Evolutionary conservation across 495 filamentous ascomycete species (phyloP).

Genomic region (Umbilicaria muhlenbergii): DNA sequence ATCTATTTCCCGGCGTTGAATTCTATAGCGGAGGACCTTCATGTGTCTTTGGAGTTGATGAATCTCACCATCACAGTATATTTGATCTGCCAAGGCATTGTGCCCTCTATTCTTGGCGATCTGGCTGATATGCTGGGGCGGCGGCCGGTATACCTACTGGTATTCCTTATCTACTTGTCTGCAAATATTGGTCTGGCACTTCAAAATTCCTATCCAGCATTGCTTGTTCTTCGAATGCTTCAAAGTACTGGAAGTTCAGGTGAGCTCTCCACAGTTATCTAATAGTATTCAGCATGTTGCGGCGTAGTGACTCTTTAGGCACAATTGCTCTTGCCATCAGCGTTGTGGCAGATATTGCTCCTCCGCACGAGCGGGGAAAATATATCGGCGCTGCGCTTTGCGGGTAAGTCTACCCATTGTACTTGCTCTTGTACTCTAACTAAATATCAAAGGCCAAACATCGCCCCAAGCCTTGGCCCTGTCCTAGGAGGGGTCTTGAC

Average conservation of each 20-base stretch:
- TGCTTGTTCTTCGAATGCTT: constrained; percentile 45
- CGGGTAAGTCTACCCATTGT: not conserved
- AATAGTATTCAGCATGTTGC: too few relatives aligned
- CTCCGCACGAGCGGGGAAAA: constrained; percentile 39
- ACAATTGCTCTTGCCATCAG: constrained; percentile 38
- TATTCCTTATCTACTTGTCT: constrained; percentile 40
- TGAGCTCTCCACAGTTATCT: not conserved
- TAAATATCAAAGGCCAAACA: not conserved
- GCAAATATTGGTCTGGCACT: constrained; percentile 51
- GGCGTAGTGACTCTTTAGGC: constrained; percentile 1
- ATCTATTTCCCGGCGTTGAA: constrained; percentile 69
- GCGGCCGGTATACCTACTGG: constrained; percentile 41
- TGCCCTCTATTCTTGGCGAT: constrained; percentile 43
- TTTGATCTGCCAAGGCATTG: constrained; percentile 45
- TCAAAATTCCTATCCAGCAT: constrained; percentile 39
- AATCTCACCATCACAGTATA: constrained; percentile 55
- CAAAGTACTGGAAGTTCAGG: constrained; percentile 44
- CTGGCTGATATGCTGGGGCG: constrained; percentile 44
- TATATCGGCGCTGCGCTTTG: constrained; percentile 36
- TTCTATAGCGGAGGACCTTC: constrained; percentile 34
- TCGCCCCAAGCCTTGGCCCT: constrained; percentile 20
- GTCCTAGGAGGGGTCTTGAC: constrained; percentile 26
- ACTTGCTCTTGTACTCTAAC: not conserved
- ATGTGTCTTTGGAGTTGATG: constrained; percentile 42
- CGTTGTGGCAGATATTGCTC: constrained; percentile 45